phyloP scores from a whole-genome alignment of 768 basidiomycete genomes.

The Cystobasidium ongulense region DNA sequence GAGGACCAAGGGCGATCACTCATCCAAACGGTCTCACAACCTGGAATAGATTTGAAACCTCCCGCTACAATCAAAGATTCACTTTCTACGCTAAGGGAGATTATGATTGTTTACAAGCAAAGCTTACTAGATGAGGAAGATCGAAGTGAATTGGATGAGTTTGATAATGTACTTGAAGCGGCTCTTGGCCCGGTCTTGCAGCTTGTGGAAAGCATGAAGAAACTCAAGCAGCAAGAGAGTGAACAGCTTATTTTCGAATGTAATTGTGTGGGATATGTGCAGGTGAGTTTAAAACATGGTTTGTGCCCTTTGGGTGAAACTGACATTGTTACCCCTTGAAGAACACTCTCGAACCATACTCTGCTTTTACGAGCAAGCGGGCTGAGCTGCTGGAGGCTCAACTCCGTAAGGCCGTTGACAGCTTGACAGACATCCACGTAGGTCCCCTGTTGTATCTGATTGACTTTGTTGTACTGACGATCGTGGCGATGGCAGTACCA shows the following conservation, averaged over 20 bases:
- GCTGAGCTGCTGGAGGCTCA: slow-evolving; percentile 54
- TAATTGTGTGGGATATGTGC: slow-evolving; percentile 74
- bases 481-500: slow-evolving; percentile 43
- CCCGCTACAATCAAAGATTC: slow-evolving; percentile 74
- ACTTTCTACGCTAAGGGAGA: slow-evolving; percentile 71
- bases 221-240: slow-evolving; percentile 56
- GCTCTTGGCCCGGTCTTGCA: slow-evolving; percentile 76
- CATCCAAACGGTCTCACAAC: slow-evolving; percentile 50
- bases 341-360: slow-evolving; percentile 60
- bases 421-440: slow-evolving; percentile 76
- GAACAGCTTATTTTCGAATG: slow-evolving; percentile 74
- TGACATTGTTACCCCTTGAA: slow-evolving; percentile 43
- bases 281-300: slow-evolving; percentile 51
- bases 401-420: slow-evolving; percentile 57
- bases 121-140: slow-evolving; percentile 60
- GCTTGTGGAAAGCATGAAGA: slow-evolving; percentile 62
- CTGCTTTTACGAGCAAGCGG: slow-evolving; percentile 58
- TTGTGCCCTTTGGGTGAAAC: not conserved
- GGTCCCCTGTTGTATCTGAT: no score
- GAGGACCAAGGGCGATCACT: slow-evolving; percentile 67
- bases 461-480: no score
- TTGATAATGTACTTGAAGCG: slow-evolving; percentile 67
- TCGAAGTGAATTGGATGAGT: slow-evolving; percentile 46
- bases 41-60: slow-evolving; percentile 62
- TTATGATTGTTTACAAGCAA: slow-evolving; percentile 79